Evolutionary conservation across 2,329 filamentous ascomycete genomes (phyloP).

Genomic region (Colletotrichum coccodes): DNA sequence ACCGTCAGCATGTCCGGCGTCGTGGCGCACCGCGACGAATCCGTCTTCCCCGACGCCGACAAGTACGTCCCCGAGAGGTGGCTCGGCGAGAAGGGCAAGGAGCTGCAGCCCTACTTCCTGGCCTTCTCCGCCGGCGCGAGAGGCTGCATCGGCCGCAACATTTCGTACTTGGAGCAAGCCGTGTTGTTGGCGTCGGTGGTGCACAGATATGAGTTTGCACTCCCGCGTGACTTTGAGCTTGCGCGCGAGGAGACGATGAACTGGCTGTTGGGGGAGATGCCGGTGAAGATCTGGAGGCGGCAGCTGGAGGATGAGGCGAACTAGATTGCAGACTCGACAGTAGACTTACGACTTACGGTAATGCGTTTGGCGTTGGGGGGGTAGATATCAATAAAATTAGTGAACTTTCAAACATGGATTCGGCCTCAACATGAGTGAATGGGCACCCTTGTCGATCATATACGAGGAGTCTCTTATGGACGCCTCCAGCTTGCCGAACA

Average conservation of each 20-base stretch:
- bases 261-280: slow-evolving; percentile 28
- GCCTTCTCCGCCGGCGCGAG: slow-evolving; percentile 45
- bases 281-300: slow-evolving; percentile 22
- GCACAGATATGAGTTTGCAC: slow-evolving; percentile 52
- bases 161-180: slow-evolving; percentile 56
- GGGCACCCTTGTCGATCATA: no score
- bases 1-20: slow-evolving; percentile 53
- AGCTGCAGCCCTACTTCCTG: slow-evolving; percentile 49
- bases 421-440: not conserved
- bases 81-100: slow-evolving; percentile 51
- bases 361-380: slow-evolving; percentile 2
- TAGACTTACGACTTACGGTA: not conserved
- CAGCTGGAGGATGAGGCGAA: not conserved
- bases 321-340: not conserved
- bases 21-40: slow-evolving; percentile 21
- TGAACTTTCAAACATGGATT: not conserved
- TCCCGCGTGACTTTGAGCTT: slow-evolving; percentile 24
- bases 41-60: slow-evolving; percentile 19
- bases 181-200: slow-evolving; percentile 54
- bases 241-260: slow-evolving; percentile 26
- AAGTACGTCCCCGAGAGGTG: slow-evolving; percentile 45
- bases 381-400: not conserved
- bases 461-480: no score
- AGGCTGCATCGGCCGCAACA: slow-evolving; percentile 43
- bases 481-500: no score